Conservation (phyloP, 305 asterid species). For the Ruellia speciosa region DNA sequence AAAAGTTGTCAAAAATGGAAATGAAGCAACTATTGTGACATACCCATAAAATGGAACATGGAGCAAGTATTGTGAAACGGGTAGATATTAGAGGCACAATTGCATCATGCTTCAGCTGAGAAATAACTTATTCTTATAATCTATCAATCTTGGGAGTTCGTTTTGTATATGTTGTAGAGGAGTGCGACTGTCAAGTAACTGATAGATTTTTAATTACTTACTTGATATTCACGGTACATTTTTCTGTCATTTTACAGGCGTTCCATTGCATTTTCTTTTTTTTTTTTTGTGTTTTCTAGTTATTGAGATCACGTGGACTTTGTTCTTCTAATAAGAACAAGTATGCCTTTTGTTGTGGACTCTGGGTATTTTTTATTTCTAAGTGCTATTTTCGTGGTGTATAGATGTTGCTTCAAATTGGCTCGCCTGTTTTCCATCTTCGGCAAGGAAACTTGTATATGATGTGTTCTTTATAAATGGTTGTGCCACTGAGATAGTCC, state of each 20-base stretch:
- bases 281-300: constrained; percentile 6
- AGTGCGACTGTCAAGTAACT: neutral
- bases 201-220: constrained; percentile 1
- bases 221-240: neutral
- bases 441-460: constrained; percentile 62
- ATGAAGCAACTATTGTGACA: no score
- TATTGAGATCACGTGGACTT: neutral
- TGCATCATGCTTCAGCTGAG: neutral
- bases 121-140: neutral
- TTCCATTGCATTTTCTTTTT: no score
- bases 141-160: neutral
- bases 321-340: neutral
- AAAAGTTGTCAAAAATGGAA: no score
- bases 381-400: constrained; percentile 23
- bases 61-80: no score
- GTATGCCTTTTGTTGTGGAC: constrained; percentile 5
- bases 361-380: no score
- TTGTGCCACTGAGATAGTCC: constrained; percentile 51
- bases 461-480: constrained; percentile 78
- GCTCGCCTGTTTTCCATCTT: constrained; percentile 80
- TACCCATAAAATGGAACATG: no score
- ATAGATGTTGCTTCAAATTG: constrained; percentile 79
- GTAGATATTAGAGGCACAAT: neutral
- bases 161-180: neutral
- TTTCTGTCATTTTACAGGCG: constrained; percentile 1